Conservation (phyloP, 2,329 filamentous ascomycete species). For the Colletotrichum liaoningense region DNA sequence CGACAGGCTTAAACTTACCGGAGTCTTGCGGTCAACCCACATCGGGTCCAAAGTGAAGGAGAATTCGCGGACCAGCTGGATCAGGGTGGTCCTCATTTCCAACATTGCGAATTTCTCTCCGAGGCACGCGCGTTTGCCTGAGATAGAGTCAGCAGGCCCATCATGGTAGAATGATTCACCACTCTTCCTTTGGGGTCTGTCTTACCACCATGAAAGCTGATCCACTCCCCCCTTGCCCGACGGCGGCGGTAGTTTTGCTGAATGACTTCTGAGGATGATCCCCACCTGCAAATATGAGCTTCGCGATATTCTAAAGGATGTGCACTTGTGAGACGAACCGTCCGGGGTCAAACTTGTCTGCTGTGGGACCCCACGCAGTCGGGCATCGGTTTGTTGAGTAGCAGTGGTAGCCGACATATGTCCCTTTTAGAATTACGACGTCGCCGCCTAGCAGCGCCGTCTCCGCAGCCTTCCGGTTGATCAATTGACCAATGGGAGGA, state of each 20-base stretch:
- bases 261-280: conserved; percentile 47
- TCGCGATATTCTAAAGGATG: too few relatives aligned
- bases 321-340: conserved; percentile 36
- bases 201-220: conserved; percentile 53
- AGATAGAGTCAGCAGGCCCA: not conserved
- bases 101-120: conserved; percentile 54
- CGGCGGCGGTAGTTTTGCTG: conserved; percentile 47
- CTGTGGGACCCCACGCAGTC: conserved; percentile 44
- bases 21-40: conserved; percentile 46
- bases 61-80: conserved; percentile 43
- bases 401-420: conserved; percentile 54
- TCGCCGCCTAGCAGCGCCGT: conserved; percentile 41
- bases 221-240: conserved; percentile 50
- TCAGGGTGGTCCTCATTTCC: conserved; percentile 48
- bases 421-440: conserved; percentile 48
- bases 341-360: conserved; percentile 50
- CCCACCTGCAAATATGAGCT: conserved; percentile 45
- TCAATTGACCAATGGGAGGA: conserved; percentile 60
- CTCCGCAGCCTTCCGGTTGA: conserved; percentile 53
- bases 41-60: conserved; percentile 46
- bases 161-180: not conserved
- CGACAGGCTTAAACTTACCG: conserved; percentile 40
- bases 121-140: conserved; percentile 48
- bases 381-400: conserved; percentile 52
- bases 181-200: not conserved